Evolutionary conservation across 768 basidiomycete species (phyloP).

Genomic region (Boletus rubroflammeus): DNA sequence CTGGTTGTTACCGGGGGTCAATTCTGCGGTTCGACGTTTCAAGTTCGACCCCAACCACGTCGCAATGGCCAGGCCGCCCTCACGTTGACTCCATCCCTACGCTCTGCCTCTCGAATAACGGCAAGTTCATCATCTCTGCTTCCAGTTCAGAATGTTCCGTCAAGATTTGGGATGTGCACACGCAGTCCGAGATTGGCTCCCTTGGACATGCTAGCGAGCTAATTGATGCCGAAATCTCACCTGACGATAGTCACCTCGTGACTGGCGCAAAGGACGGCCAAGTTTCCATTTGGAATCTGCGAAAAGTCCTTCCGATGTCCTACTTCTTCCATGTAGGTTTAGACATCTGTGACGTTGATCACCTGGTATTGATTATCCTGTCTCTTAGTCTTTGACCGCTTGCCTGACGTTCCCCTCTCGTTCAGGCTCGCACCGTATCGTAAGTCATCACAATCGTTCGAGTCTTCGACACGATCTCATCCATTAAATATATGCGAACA

Average conservation of each 20-base stretch:
- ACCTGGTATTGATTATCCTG: neutral
- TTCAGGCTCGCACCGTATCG: neutral
- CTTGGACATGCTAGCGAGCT: conserved; percentile 11
- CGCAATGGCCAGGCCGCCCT: conserved; percentile 8
- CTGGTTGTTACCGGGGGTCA: conserved; percentile 12
- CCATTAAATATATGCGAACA: neutral
- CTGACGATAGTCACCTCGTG: conserved; percentile 12
- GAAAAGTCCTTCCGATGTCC: neutral
- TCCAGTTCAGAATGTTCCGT: conserved; percentile 11
- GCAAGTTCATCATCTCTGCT: conserved; percentile 20
- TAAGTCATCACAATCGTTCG: neutral
- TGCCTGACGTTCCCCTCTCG: neutral
- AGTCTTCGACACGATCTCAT: conserved; percentile 1
- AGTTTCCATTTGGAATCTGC: conserved; percentile 16
- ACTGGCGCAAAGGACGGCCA: conserved; percentile 4
- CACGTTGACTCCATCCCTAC: conserved; percentile 14
- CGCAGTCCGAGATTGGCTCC: conserved; percentile 1
- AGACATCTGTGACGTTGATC: neutral
- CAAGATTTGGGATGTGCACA: conserved; percentile 18
- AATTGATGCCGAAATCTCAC: conserved; percentile 11
- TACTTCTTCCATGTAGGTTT: conserved; percentile 14
- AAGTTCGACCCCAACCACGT: neutral
- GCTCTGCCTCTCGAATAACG: conserved; percentile 18
- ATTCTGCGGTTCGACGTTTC: conserved; percentile 14
- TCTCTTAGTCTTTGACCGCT: conserved; percentile 7